Conservation (phyloP, 306 rosid species). For the Quercus bicolor region DNA sequence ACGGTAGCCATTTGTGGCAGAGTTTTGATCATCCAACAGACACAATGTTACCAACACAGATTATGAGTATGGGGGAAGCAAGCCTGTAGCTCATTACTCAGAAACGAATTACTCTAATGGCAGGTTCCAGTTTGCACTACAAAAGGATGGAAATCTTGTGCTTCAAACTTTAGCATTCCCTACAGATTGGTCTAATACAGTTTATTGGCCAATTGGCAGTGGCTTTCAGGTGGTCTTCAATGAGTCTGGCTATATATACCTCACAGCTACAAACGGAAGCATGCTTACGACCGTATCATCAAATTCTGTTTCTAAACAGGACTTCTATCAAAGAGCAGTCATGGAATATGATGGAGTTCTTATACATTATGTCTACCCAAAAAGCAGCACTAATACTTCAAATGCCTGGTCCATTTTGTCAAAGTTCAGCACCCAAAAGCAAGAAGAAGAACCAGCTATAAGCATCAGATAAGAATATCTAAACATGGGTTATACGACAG, state of each 20-base stretch:
- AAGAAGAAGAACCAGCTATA: neutral
- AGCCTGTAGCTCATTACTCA: conserved; percentile 33
- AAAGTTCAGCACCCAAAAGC: too few relatives aligned
- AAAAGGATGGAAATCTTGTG: neutral
- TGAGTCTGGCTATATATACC: conserved; percentile 35
- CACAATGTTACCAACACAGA: conserved; percentile 53
- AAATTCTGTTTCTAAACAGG: neutral
- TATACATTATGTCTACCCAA: conserved; percentile 45
- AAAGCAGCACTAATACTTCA: neutral
- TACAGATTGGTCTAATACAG: neutral
- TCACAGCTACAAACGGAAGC: conserved; percentile 7
- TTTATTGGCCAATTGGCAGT: conserved; percentile 10
- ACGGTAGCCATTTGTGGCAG: conserved; percentile 34
- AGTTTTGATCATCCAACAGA: conserved; percentile 54
- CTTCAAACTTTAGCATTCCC: conserved; percentile 44
- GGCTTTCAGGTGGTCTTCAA: conserved; percentile 31
- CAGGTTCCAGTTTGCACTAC: conserved; percentile 41
- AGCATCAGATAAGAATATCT: too few relatives aligned
- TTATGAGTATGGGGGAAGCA: neutral
- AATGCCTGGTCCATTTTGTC: neutral
- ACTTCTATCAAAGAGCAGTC: conserved; percentile 48
- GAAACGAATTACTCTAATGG: conserved; percentile 15
- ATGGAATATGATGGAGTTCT: conserved; percentile 61
- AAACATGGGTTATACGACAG: too few relatives aligned
- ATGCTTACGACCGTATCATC: neutral